phyloP scores from a whole-genome alignment of 1,284 basidiomycete genomes.

The Meira nashicola region DNA sequence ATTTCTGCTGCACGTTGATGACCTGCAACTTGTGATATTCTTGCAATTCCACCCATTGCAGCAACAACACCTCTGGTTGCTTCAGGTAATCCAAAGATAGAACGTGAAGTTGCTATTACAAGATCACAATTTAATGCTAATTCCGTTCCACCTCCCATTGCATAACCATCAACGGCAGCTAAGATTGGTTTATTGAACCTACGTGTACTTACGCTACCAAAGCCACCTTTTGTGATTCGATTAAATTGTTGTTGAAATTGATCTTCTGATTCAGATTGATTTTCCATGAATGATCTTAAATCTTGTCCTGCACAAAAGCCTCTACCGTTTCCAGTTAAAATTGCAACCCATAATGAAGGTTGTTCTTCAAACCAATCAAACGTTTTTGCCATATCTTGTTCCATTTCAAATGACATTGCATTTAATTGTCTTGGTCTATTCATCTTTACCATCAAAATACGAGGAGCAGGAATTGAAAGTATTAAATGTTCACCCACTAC shows the following conservation, averaged over 20 bases:
- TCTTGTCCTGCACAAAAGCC: conserved; percentile 65
- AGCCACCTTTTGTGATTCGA: conserved; percentile 59
- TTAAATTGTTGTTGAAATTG: not conserved
- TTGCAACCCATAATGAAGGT: conserved; percentile 67
- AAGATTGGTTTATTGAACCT: conserved; percentile 70
- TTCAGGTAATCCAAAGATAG: conserved; percentile 73
- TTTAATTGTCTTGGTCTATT: conserved; percentile 72
- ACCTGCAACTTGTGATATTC: conserved; percentile 38
- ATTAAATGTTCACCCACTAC: conserved; percentile 36
- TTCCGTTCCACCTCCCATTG: conserved; percentile 76
- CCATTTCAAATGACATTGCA: conserved; percentile 62
- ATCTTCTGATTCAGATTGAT: not conserved
- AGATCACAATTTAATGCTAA: conserved; percentile 75
- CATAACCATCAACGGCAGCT: conserved; percentile 73
- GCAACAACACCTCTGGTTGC: conserved; percentile 75
- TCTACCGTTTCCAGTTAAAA: conserved; percentile 71
- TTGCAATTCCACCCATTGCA: conserved; percentile 64
- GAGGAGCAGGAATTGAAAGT: conserved; percentile 24
- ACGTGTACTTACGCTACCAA: conserved; percentile 67
- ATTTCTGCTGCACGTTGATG: conserved; percentile 70
- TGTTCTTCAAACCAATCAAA: conserved; percentile 75
- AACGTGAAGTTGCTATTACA: conserved; percentile 68
- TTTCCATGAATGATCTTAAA: conserved; percentile 31
- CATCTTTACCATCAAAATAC: conserved; percentile 65
- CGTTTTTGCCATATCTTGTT: conserved; percentile 60